Evolutionary conservation across 495 filamentous ascomycete genomes (phyloP), one percentile per base, ranked within the genome.

Genomic region (Aspergillus kassunensis): DNA sequence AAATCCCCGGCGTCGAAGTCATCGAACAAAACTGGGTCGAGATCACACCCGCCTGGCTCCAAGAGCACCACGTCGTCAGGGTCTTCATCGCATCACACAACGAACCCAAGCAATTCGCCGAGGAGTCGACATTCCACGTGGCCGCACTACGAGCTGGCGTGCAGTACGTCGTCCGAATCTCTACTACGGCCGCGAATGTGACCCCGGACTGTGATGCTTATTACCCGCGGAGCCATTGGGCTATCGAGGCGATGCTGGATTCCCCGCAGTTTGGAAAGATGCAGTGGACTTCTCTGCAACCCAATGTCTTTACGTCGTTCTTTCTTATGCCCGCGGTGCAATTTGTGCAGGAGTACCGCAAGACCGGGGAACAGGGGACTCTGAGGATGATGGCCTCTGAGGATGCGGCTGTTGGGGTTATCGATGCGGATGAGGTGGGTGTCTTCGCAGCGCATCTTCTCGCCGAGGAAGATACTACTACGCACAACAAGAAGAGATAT

Each of bases 141-240:
- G 55, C 54, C 1, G 70, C 70, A 20, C 70, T 75, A 23, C 47
- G 59, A 2, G 74, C 74, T 1, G 65, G 68, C 16, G 69, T 77
- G n/a, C 53, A 73, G 41, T 77, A 77, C 55, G 68, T 76, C 8
- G 72, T 77, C 30, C 70, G 73, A 15, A 77, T 76, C 51, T 77
- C 73, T 1, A 77, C 73, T 0, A 69, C 63, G 0, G 70, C 70
- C 6, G 63, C 71, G 2, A 73, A 71, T 33, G 74, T 76, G 7
- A 60, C 58, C 21, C 71, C 74, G 5, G 67, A 75, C 51, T 64
- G 36, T 31, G 19, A 19, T 11, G 63, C 65, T 6, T 75, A 73
- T 54, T 77, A 77, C 45, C 23, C 72, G 16, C 73, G 74, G 27
- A 15, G 55, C 1, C 74, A 77, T 44, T 77, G 74, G 73, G 74